A percentile compares a stretch with the other conserved stretches of the same genome.
Conservation (phyloP, 306 rosid genomes). For the Trifolium fragiferum region DNA sequence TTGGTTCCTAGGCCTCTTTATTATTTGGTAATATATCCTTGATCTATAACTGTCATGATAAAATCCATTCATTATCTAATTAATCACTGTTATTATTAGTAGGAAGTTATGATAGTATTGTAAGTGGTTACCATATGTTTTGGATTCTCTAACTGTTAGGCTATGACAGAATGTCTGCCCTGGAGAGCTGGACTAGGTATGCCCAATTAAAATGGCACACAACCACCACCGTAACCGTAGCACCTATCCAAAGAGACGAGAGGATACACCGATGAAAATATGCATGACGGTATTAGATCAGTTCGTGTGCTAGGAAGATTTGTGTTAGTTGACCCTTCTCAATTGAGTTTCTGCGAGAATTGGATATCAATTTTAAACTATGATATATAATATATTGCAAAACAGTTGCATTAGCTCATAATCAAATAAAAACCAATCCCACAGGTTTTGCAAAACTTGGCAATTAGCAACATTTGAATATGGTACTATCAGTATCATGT, state of each 20-base stretch:
- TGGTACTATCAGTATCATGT: too few relatives aligned
- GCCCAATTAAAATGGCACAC: too few relatives aligned
- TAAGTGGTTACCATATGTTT: background rate
- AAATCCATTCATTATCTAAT: too few relatives aligned
- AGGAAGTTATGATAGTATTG: background rate
- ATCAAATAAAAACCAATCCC: too few relatives aligned
- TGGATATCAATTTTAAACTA: background rate
- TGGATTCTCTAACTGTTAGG: background rate
- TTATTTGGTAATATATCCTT: too few relatives aligned
- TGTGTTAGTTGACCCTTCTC: background rate
- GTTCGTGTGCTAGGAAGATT: background rate
- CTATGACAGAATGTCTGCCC: background rate
- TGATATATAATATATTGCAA: too few relatives aligned
- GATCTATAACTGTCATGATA: too few relatives aligned
- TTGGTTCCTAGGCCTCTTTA: too few relatives aligned
- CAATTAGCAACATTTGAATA: background rate
- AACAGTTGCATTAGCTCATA: background rate
- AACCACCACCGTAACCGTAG: too few relatives aligned
- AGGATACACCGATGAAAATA: too few relatives aligned
- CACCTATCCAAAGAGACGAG: background rate
- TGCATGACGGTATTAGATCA: background rate
- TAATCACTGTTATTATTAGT: too few relatives aligned
- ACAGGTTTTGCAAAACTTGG: background rate
- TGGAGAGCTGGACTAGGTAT: background rate
- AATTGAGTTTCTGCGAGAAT: background rate